Conservation (phyloP, 108 stramenopile genomes). For the Ochromonas danica region DNA sequence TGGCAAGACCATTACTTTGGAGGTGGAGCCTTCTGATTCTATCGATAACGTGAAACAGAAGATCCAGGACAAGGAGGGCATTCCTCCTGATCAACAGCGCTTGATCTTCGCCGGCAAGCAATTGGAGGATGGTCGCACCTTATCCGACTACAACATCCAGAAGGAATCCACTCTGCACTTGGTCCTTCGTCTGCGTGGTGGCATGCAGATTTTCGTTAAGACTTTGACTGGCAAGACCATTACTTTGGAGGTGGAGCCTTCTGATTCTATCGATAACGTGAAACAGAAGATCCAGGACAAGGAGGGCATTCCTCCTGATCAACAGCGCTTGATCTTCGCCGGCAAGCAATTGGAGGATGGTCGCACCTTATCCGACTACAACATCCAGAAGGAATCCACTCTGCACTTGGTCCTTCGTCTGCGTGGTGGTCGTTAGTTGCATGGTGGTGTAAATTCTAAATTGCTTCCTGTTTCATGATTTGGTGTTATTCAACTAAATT, state of each 20-base stretch:
- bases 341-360: constrained; percentile 91
- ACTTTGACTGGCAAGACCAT: constrained; percentile 77
- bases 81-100: constrained; percentile 58
- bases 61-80: constrained; percentile 58
- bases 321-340: constrained; percentile 94
- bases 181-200: constrained; percentile 44
- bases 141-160: constrained; percentile 73
- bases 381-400: constrained; percentile 69
- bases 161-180: constrained; percentile 61
- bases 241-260: constrained; percentile 95
- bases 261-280: constrained; percentile 97
- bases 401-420: constrained; percentile 57
- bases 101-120: constrained; percentile 58
- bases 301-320: constrained; percentile 94
- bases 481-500: no score
- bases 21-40: constrained; percentile 60
- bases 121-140: constrained; percentile 61
- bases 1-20: constrained; percentile 65
- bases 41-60: constrained; percentile 52
- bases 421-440: no score
- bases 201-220: constrained; percentile 51
- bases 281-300: constrained; percentile 99
- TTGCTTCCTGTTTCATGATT: no score
- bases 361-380: no score
- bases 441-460: no score